phyloP scores from a whole-genome alignment of 140 eudicot genomes.

The Stevia rebaudiana region DNA sequence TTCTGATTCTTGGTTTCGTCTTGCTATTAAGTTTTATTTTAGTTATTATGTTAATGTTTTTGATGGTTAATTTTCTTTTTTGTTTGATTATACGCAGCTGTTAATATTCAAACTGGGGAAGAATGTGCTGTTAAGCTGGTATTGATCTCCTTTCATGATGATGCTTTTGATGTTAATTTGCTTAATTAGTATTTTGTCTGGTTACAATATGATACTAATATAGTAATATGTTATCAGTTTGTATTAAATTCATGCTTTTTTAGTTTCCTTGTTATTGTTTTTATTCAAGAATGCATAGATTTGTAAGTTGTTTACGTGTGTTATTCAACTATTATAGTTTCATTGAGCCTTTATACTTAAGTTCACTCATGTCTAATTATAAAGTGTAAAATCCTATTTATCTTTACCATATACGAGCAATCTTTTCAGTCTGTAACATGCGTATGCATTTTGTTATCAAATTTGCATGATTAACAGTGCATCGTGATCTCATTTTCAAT shows the following conservation, averaged over 20 bases:
- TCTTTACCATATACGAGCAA: background rate
- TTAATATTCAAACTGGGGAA: conserved; percentile 83
- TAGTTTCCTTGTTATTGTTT: conserved; percentile 6
- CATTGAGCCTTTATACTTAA: background rate
- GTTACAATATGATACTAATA: no score
- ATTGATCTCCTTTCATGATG: conserved; percentile 12
- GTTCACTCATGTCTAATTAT: background rate
- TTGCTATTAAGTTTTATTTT: background rate
- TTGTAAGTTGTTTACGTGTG: background rate
- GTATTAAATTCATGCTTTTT: background rate
- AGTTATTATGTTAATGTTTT: background rate
- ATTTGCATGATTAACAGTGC: background rate
- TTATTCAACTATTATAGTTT: background rate
- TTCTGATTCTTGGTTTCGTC: background rate
- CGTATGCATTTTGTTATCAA: background rate
- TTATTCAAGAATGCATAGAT: background rate
- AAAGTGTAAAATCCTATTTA: background rate
- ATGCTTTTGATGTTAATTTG: background rate
- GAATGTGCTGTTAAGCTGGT: conserved; percentile 97
- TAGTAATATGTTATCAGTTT: background rate
- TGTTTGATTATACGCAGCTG: conserved; percentile 47
- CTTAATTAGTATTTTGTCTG: background rate
- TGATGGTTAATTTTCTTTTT: background rate
- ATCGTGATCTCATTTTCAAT: background rate
- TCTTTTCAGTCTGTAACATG: background rate